phyloP scores from a whole-genome alignment of 116 monocot species.

The Phalaenopsis hybrid region DNA sequence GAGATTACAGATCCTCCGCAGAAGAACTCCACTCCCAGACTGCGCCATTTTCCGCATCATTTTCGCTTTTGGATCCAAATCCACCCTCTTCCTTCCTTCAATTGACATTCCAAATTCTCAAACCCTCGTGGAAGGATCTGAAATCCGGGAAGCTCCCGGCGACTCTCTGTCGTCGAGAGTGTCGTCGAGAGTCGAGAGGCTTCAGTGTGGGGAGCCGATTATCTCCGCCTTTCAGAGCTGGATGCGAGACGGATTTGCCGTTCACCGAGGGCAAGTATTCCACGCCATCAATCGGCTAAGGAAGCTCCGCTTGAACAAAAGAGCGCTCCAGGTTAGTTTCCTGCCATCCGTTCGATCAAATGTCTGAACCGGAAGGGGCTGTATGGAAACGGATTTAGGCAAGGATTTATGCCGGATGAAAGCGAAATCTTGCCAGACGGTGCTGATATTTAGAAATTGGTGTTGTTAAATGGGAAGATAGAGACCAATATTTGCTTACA shows the following conservation, averaged over 20 bases:
- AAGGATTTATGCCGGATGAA: too few relatives aligned
- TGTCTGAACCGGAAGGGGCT: not conserved
- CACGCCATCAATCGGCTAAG: slow-evolving; percentile 83
- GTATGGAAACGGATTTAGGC: not conserved
- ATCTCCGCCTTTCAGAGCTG: slow-evolving; percentile 67
- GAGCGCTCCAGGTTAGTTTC: slow-evolving; percentile 74
- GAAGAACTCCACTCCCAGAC: not conserved
- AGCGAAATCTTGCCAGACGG: not conserved
- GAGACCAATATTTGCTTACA: too few relatives aligned
- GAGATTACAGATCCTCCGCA: not conserved
- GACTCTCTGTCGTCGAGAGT: slow-evolving; percentile 47
- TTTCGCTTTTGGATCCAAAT: not conserved
- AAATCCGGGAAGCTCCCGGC: not conserved
- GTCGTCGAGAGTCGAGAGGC: slow-evolving; percentile 52
- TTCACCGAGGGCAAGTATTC: slow-evolving; percentile 70
- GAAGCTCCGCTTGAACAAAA: slow-evolving; percentile 51
- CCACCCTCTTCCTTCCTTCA: not conserved
- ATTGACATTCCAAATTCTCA: not conserved
- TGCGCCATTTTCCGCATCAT: not conserved
- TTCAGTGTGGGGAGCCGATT: slow-evolving; percentile 39
- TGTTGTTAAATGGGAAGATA: not conserved
- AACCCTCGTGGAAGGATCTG: not conserved
- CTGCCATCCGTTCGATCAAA: slow-evolving; percentile 13
- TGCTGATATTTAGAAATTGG: not conserved
- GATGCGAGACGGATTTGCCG: slow-evolving; percentile 73